phyloP scores from a whole-genome alignment of 257 asterid genomes.

The Handroanthus guayacan region DNA sequence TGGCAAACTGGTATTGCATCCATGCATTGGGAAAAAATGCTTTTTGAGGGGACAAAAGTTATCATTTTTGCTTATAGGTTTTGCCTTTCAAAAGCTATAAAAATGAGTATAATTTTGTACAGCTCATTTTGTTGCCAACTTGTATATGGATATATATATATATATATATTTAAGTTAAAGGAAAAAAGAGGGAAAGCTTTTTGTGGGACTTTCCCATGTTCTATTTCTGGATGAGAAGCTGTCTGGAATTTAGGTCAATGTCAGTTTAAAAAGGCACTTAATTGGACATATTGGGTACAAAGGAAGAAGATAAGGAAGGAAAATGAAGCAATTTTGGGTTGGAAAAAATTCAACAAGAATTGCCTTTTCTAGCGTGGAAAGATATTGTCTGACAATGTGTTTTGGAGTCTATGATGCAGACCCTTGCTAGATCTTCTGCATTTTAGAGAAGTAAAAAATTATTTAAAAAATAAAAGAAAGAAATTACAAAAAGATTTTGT shows the following conservation, averaged over 20 bases:
- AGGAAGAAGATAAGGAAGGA: background rate
- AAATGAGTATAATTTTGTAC: background rate
- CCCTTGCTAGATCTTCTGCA: too few species aligned
- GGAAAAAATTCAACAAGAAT: background rate
- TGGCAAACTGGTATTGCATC: conserved; percentile 37
- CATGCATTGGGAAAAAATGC: conserved; percentile 4
- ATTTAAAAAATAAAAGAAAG: too few species aligned
- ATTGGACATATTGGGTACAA: background rate
- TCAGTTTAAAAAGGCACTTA: background rate
- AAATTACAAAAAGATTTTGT: too few species aligned
- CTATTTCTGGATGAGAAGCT: background rate
- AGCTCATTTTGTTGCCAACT: conserved; percentile 28
- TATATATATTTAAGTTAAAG: too few species aligned
- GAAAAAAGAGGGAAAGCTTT: background rate
- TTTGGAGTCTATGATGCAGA: too few species aligned
- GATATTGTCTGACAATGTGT: too few species aligned
- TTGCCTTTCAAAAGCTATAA: conserved; percentile 21
- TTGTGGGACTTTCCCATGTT: background rate
- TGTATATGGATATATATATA: background rate
- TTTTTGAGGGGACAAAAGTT: conserved; percentile 35
- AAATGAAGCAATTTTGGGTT: background rate
- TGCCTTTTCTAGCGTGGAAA: too few species aligned
- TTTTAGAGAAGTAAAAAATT: too few species aligned
- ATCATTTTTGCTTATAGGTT: conserved; percentile 45
- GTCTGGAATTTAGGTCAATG: background rate